Evolutionary conservation across 805 yeast species (phyloP), one percentile per base, ranked within the genome.

Genomic region (Henningerozyma blattae): DNA sequence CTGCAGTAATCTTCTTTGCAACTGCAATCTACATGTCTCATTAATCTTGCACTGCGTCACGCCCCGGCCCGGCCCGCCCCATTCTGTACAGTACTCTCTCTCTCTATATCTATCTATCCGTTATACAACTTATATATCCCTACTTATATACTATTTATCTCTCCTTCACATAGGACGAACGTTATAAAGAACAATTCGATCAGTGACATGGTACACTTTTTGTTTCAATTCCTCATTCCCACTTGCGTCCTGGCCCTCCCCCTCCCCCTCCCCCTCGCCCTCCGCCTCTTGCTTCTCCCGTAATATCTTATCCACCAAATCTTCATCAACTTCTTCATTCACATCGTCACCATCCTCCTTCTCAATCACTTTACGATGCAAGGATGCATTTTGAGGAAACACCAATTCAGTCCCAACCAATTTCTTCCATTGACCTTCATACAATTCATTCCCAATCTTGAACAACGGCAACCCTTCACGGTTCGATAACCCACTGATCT

Each of bases 331-430:
- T 15, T 32, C 37, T 14, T n/a, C 25, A n/a, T 22, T 37, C 18
- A 31, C 36, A 15, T 37, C 37, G 2, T 27, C 33, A 10, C 24
- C 35, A 8, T 35, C 40, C 14, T 35, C 31, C 15, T 17, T 9
- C 6, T 16, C 10, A 18, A 12, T 18, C 32, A 17, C 34, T 26
- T 39, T 46, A 28, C 40, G 47, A 25, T 42, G 38, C 20, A 44
- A 19, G 4, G 35, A 35, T 4, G 57, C 49, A 16, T 49, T 55
- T 30, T 50, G 42, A 10, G 56, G 56, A 25, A 55, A 51, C 4
- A 54, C 69, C 28, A 72, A 49, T 40, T 73, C 95, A 0, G 93
- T 80, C 0, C 97, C 97, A 1, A 83, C 77, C 3, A 84, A 56
- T 35, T 70, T 70, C 28, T 68, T 65, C 95, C 96, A 87, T 16